Evolutionary conservation across 257 asterid genomes (phyloP).

Genomic region (Galeopsis tetrahit): DNA sequence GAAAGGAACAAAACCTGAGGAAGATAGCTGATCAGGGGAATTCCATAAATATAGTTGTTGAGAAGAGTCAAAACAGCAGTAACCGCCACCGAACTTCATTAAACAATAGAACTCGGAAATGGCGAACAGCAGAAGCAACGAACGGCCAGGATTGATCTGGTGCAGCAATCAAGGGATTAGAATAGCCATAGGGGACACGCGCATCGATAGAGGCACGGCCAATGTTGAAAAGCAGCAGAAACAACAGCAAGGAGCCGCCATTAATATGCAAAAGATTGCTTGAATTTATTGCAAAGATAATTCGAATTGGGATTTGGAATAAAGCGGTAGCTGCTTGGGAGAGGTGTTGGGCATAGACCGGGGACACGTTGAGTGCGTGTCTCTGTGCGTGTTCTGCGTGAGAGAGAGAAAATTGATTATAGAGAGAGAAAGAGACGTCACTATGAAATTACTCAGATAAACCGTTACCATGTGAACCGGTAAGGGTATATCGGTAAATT

Average conservation of each 20-base stretch:
- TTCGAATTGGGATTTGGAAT: constrained; percentile 43
- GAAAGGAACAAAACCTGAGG: constrained; percentile 38
- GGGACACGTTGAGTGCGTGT: constrained; percentile 51
- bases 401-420: constrained; percentile 28
- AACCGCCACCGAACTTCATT: constrained; percentile 53
- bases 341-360: constrained; percentile 30
- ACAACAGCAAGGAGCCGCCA: constrained; percentile 32
- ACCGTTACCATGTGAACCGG: constrained; percentile 20
- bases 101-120: constrained; percentile 18
- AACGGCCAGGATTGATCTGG: constrained; percentile 36
- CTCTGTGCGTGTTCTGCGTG: constrained; percentile 26
- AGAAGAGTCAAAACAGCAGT: constrained; percentile 35
- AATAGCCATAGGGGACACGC: constrained; percentile 31
- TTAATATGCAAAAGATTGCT: constrained; percentile 40
- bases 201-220: constrained; percentile 33
- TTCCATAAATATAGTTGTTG: constrained; percentile 34
- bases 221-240: constrained; percentile 14
- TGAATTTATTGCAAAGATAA: constrained; percentile 29
- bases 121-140: constrained; percentile 9
- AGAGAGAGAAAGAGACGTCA: constrained; percentile 22
- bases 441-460: background rate
- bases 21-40: constrained; percentile 36
- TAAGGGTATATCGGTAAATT: constrained; percentile 28
- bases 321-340: constrained; percentile 28
- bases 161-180: constrained; percentile 36